Evolutionary conservation across 179 eudicot species (phyloP).

Genomic region (Corrigiola litoralis): DNA sequence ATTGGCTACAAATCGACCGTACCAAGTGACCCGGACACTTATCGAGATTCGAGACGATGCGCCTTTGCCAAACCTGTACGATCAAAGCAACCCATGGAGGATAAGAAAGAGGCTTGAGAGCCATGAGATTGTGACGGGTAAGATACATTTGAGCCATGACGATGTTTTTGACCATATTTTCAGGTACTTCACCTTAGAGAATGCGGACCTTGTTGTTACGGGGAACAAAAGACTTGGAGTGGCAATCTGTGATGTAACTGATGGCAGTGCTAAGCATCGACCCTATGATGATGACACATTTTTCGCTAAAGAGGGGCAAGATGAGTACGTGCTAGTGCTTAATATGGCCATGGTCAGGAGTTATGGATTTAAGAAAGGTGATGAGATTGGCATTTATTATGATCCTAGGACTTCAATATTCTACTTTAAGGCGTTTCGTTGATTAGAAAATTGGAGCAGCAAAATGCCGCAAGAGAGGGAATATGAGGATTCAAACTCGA

Average conservation of each 20-base stretch:
- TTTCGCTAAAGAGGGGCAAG: slow-evolving; percentile 7
- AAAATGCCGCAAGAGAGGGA: too few species aligned
- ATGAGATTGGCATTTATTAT: slow-evolving; percentile 23
- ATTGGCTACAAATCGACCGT: not conserved
- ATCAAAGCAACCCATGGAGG: slow-evolving; percentile 22
- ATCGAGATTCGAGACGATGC: slow-evolving; percentile 25
- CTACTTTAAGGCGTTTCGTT: slow-evolving; percentile 15
- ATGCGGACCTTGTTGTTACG: slow-evolving; percentile 4
- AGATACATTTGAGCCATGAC: slow-evolving; percentile 17
- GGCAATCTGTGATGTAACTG: slow-evolving; percentile 22
- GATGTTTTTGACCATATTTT: slow-evolving; percentile 22
- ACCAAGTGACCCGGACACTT: slow-evolving; percentile 14
- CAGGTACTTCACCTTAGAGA: slow-evolving; percentile 1
- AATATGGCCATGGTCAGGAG: slow-evolving; percentile 17
- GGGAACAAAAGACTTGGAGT: slow-evolving; percentile 4
- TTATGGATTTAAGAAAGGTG: slow-evolving; percentile 20
- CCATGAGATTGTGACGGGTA: slow-evolving; percentile 16
- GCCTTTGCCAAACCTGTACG: not conserved
- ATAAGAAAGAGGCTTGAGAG: slow-evolving; percentile 22
- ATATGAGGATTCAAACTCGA: too few species aligned
- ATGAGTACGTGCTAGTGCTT: slow-evolving; percentile 23
- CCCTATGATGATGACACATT: slow-evolving; percentile 17
- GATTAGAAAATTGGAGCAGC: too few species aligned
- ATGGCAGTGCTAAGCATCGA: slow-evolving; percentile 15
- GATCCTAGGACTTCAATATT: slow-evolving; percentile 5